Evolutionary conservation across 768 basidiomycete species (phyloP).

Genomic region (Lentinula sp.): DNA sequence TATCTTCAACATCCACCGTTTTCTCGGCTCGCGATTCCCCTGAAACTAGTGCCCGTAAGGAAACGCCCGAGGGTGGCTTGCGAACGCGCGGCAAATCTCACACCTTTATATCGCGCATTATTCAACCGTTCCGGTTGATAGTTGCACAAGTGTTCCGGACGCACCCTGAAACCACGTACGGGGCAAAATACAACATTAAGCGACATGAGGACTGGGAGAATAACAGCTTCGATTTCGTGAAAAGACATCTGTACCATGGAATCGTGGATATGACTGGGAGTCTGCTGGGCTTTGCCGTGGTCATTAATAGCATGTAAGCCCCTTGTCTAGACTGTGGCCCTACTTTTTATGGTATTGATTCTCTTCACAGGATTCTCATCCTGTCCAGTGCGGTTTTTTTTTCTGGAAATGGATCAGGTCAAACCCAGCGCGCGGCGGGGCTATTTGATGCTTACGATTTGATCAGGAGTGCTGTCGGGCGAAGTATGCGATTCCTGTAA

Average conservation of each 20-base stretch:
- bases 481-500: conserved; percentile 34
- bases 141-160: conserved; percentile 22
- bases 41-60: neutral
- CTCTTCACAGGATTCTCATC: conserved; percentile 51
- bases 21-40: neutral
- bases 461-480: conserved; percentile 61
- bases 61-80: neutral
- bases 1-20: neutral
- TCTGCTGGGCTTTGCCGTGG: conserved; percentile 78
- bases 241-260: conserved; percentile 59
- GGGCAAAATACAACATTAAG: conserved; percentile 27
- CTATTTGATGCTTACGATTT: conserved; percentile 82
- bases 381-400: conserved; percentile 81
- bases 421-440: conserved; percentile 46
- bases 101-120: neutral
- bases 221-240: conserved; percentile 47
- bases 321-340: neutral
- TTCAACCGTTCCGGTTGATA: neutral
- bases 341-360: neutral
- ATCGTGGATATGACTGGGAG: conserved; percentile 61
- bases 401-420: conserved; percentile 26
- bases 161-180: conserved; percentile 26
- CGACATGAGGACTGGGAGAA: conserved; percentile 52
- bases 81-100: neutral
- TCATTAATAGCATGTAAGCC: conserved; percentile 79